Evolutionary conservation across 192 early-diverging fungal species (phyloP).

Genomic region (Coemansia pectinata): DNA sequence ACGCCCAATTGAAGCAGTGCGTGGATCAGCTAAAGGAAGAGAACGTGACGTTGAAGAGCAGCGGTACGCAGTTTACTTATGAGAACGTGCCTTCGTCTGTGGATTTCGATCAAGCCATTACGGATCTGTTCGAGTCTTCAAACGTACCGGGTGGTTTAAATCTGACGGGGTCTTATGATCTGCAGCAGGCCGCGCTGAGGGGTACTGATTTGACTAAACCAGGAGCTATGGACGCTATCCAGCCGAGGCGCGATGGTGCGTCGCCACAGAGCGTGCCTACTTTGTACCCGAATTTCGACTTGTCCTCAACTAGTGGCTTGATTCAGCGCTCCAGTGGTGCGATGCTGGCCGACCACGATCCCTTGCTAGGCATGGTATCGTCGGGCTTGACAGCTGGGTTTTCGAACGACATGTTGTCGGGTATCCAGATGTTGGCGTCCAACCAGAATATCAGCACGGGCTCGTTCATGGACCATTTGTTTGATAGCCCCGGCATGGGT

Average conservation of each 20-base stretch:
- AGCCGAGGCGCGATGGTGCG: constrained; percentile 3
- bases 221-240: constrained; percentile 26
- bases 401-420: constrained; percentile 29
- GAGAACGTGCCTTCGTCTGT: constrained; percentile 16
- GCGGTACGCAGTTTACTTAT: constrained; percentile 38
- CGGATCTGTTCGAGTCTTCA: constrained; percentile 30
- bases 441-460: constrained; percentile 54
- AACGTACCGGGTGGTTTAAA: constrained; percentile 9
- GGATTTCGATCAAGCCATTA: constrained; percentile 43
- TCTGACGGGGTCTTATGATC: constrained; percentile 26
- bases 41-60: constrained; percentile 33
- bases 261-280: constrained; percentile 40
- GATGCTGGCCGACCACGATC: constrained; percentile 9
- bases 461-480: constrained; percentile 32
- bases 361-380: constrained; percentile 14
- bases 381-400: constrained; percentile 16
- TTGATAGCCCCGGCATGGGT: constrained; percentile 14
- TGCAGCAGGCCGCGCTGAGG: constrained; percentile 39
- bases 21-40: constrained; percentile 45
- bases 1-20: constrained; percentile 32
- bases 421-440: constrained; percentile 47
- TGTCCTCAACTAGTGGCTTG: not conserved
- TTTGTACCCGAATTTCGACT: constrained; percentile 24
- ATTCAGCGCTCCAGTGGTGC: not conserved
- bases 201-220: constrained; percentile 39